Evolutionary conservation across 495 filamentous ascomycete species (phyloP), one percentile per base, ranked within the genome.

Genomic region (Xylaria venustula): DNA sequence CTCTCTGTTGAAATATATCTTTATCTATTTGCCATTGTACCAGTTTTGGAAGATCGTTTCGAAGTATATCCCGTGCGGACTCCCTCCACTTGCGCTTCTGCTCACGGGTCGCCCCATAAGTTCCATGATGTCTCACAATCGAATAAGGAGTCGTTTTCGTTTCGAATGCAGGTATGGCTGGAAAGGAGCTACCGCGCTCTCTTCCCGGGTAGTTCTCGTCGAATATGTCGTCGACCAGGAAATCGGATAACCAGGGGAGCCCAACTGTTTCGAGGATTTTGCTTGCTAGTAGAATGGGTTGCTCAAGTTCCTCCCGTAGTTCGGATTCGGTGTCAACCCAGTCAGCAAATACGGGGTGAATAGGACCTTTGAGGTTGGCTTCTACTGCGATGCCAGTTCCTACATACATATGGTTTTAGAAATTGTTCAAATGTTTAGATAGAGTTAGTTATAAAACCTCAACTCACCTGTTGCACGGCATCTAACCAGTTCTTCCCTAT

Each of bases 221-320:
- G 49, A 75, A 76, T 19, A 77, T 66, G 54, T 76, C 72, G 45
- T 70, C 66, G 20, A 70, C 63, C 20, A 67, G 66, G 53, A 77
- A 76, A 25, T 77, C 73, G 17, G 75, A 74, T 0, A 71, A 49
- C 75, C 75, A 77, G 7, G 66, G 69, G 2, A 76, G 56, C 1
- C 72, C 75, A 9, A 58, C 60, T 8, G 62, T 50, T 23, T 71
- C 68, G 9, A 77, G 64, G 41, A 77, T 67, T 15, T 67, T 67
- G 52, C 65, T 73, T 32, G 75, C 70, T 5, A 77, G 67, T 14
- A 71, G 60, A 7, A 75, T 62, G 1, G 72, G 63, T 37, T 74
- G 71, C 19, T 67, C 46, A 22, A 76, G 63, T 42, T 73, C 73
- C n/a, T 30, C 34, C 1, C 28, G 46, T 12, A 72, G 37, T 8